Base-by-base conservation (phyloP, 2,329 filamentous ascomycete genomes). In the Aspergillus felis region DNA sequence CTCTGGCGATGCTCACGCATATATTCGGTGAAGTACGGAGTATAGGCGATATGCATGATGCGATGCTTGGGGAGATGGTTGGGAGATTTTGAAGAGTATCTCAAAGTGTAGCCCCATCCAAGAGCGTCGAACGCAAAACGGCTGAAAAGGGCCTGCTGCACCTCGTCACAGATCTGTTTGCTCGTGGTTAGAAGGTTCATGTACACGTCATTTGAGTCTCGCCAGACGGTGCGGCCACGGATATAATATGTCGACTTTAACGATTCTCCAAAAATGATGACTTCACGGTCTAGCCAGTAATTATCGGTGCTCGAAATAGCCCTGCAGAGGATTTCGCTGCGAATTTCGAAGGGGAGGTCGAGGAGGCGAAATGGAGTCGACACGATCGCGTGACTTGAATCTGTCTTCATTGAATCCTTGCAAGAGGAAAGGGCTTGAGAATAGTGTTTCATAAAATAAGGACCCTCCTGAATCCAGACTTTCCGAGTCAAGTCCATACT, bases 221-320 rank as follows among this genome's bases (percentile, higher is more conserved):
- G 49, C 54, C 48, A 56, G 22, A 56, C n/a, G 22, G 25, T 47
- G 12, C 22, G 44, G 20, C 44, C 44, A 14, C 44, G 44, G 9
- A 25, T 47, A 24, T 47, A 47, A 14, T 12, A 12, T 12, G 27
- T 27, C 24, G 24, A 47, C 44, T 47, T 25, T 20, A 56, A n/a
- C 24, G 49, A 52, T 17, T 44, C 25, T n/a, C 38, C 48, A 22
- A 52, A 32, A 27, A 12, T 27, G 42, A 56, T 47, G 8, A 52
- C 54, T 48, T 52, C 41, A n/a, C 54, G 54, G 22, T 56, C 54
- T 10, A 56, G 28, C 48, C 35, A 51, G 54, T 10, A 51, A 41
- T 51, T 20, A 17, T 51, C 17, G 14, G 47, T 22, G 22, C n/a
- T 51, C n/a, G 32, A 41, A 20, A 52, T 51, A 12, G 49, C 49